These are phyloP conservation scores for Venturia pyrina DNA, from an alignment of 2,329 filamentous ascomycete species.

Conservation along the genomic window DNA sequence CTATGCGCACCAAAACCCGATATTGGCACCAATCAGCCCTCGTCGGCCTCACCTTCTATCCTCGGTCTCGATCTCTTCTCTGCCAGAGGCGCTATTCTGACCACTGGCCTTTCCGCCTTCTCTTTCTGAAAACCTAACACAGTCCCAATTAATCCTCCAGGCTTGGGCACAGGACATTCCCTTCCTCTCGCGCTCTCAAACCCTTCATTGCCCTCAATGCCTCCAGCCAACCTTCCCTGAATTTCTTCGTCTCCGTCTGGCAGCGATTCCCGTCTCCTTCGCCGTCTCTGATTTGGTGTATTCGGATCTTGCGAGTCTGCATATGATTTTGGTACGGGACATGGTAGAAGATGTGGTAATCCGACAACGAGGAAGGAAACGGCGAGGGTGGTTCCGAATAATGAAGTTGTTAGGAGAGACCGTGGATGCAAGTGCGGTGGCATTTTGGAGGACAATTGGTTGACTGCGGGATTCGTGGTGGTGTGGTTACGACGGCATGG, in stretches of 20 bases:
- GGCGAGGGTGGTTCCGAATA: constrained; percentile 87
- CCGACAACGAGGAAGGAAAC: constrained; percentile 88
- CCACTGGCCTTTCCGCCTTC: background rate
- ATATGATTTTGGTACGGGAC: constrained; percentile 65
- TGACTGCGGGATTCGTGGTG: constrained; percentile 10
- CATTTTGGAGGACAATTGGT: constrained; percentile 19
- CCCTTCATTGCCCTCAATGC: background rate
- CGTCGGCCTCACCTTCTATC: background rate
- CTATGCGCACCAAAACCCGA: background rate
- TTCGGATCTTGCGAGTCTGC: constrained; percentile 50
- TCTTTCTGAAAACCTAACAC: constrained; percentile 53
- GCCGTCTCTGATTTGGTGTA: constrained; percentile 16
- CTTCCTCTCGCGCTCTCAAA: constrained; percentile 34
- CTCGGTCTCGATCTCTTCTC: background rate
- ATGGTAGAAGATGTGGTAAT: constrained; percentile 82
- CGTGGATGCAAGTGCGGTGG: constrained; percentile 75
- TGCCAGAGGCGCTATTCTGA: constrained; percentile 5
- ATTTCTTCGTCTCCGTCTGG: constrained; percentile 13
- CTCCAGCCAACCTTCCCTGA: constrained; percentile 13
- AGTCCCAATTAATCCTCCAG: constrained; percentile 65
- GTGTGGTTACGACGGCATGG: background rate
- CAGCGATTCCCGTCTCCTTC: constrained; percentile 36
- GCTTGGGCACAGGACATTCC: constrained; percentile 90
- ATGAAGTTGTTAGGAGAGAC: constrained; percentile 83
- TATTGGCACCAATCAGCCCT: background rate